Percentiles rank a stretch among this genome's conserved stretches.
Conservation (phyloP, 75 land plant species). For the Selaginella moellendorffii region DNA sequence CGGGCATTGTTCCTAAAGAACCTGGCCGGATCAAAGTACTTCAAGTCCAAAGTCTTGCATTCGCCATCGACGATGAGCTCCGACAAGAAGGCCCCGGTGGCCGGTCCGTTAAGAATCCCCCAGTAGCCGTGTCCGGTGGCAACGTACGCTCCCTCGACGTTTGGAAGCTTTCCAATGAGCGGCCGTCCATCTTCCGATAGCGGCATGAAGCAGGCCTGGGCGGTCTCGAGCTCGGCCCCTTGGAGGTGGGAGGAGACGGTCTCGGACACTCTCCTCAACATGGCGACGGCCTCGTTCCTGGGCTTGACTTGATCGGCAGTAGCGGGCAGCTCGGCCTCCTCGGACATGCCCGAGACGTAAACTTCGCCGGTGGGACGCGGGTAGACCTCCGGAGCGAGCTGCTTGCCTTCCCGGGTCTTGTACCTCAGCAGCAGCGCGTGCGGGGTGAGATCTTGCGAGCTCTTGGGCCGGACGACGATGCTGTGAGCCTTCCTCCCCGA, state of each 20-base stretch:
- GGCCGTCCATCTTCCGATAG: conserved; percentile 63
- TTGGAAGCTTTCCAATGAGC: conserved; percentile 62
- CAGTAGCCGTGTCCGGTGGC: conserved; percentile 91
- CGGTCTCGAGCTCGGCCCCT: conserved; percentile 45
- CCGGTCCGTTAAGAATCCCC: conserved; percentile 91
- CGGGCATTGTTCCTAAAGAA: conserved; percentile 25
- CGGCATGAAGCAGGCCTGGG: conserved; percentile 86
- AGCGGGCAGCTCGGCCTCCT: conserved; percentile 51
- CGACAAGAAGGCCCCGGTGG: conserved; percentile 73
- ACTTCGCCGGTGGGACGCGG: conserved; percentile 90
- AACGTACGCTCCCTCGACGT: conserved; percentile 52
- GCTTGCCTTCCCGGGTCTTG: conserved; percentile 35
- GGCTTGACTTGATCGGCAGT: conserved; percentile 44
- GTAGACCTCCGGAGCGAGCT: conserved; percentile 71
- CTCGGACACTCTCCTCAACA: conserved; percentile 41
- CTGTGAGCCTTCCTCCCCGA: conserved; percentile 81
- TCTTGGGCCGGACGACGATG: conserved; percentile 53
- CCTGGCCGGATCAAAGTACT: conserved; percentile 55
- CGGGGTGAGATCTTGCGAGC: conserved; percentile 43
- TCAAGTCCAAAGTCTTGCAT: conserved; percentile 43
- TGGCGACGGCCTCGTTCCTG: conserved; percentile 39
- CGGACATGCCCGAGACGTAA: conserved; percentile 81
- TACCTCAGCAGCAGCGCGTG: conserved; percentile 76
- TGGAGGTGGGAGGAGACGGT: conserved; percentile 55
- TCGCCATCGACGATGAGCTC: conserved; percentile 69